Percentiles rank a stretch among this genome's conserved stretches.
Evolutionary conservation across 257 asterid species (phyloP).

Genomic region (Scutellaria barbata): DNA sequence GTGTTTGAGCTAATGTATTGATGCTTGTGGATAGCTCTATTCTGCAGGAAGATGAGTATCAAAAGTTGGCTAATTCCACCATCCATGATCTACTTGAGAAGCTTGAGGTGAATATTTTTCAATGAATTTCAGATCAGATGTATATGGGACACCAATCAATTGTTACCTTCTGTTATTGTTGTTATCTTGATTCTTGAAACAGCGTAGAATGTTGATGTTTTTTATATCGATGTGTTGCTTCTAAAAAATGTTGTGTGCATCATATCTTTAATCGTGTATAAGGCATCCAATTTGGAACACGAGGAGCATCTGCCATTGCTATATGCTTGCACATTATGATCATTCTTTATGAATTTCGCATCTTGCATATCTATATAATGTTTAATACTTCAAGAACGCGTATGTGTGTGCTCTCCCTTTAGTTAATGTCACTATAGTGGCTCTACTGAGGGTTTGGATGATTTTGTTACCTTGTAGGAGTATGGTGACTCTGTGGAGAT

Average conservation of each 20-base stretch:
- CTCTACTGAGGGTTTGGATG: constrained; percentile 14
- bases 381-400: background rate
- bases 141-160: background rate
- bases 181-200: background rate
- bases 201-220: background rate
- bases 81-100: constrained; percentile 80
- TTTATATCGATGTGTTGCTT: background rate
- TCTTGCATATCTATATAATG: background rate
- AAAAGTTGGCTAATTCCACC: constrained; percentile 76
- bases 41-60: constrained; percentile 80
- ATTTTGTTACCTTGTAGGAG: constrained; percentile 51
- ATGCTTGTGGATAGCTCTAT: constrained; percentile 53
- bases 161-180: constrained; percentile 11
- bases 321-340: background rate
- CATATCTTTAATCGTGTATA: background rate
- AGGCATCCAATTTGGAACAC: background rate
- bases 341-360: background rate
- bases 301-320: background rate
- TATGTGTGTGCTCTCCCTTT: background rate
- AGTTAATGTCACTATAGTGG: background rate
- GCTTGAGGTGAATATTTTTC: constrained; percentile 61
- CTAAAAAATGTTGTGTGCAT: background rate
- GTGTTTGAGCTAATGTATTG: constrained; percentile 30
- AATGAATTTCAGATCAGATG: background rate
- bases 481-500: constrained; percentile 84